A percentile compares a stretch with the other conserved stretches of the same genome.
Evolutionary conservation across 345 rosid genomes (phyloP).

Genomic region (thale cress (Arabidopsis thaliana)): DNA sequence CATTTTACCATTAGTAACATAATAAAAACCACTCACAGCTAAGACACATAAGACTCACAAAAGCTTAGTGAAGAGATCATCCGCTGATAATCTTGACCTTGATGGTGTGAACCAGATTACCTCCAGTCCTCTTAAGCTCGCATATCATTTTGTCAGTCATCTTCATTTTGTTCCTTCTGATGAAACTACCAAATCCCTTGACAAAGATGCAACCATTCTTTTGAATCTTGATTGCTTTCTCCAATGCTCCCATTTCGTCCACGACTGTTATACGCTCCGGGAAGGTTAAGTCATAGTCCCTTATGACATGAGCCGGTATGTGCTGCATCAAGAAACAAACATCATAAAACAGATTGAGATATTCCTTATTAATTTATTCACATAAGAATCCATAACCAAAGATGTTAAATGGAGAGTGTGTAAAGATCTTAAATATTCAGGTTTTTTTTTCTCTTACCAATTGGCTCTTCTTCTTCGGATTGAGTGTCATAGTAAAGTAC

Average conservation of each 20-base stretch:
- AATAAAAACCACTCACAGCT: not conserved
- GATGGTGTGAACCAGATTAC: constrained; percentile 31
- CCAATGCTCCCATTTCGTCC: constrained; percentile 8
- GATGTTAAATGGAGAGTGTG: not conserved
- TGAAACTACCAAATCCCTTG: constrained; percentile 4
- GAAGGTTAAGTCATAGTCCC: constrained; percentile 27
- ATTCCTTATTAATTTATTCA: not conserved
- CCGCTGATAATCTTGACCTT: constrained; percentile 18
- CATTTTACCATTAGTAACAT: not conserved
- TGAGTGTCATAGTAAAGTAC: not conserved
- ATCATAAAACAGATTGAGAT: constrained; percentile 4
- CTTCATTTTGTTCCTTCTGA: constrained; percentile 22
- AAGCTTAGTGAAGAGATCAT: constrained; percentile 4
- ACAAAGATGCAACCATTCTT: not conserved
- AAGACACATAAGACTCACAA: not conserved
- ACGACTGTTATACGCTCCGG: constrained; percentile 1
- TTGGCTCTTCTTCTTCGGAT: constrained; percentile 35
- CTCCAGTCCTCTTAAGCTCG: constrained; percentile 20
- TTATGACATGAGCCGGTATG: constrained; percentile 23
- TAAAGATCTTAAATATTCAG: not conserved
- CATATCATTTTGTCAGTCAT: constrained; percentile 25
- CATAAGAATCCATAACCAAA: not conserved
- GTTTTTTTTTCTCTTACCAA: constrained; percentile 11
- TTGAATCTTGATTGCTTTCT: constrained; percentile 19
- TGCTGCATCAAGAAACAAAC: constrained; percentile 19